Evolutionary conservation across 768 basidiomycete genomes (phyloP), one percentile per base, ranked within the genome.

Genomic region (Dentipellis sp.): DNA sequence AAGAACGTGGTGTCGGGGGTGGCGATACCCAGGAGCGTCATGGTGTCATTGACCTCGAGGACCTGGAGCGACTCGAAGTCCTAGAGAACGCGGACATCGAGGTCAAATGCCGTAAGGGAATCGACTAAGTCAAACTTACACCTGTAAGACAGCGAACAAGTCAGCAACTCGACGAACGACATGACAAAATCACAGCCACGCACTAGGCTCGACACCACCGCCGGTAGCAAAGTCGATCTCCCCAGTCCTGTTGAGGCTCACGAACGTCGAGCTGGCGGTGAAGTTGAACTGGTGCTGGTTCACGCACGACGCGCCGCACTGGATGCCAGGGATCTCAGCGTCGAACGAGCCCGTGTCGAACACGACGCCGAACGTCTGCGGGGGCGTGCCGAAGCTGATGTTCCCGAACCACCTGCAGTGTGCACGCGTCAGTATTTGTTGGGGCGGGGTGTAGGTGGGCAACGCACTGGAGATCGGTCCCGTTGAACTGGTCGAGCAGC

Each of bases 191-290:
- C 29, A 29, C 29, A 29, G 29, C 29, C 29, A 29, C 29, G 29
- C 29, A 6, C 81, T 78, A 16, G 80, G 79, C 62, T 80, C 78
- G 6, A 82, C 79, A 22, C 78, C 78, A 47, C 63, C 64, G 51
- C 80, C 80, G 1, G 81, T 81, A 16, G 71, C 68, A 64, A 83
- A 82, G n/a, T 74, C 73, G 56, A 81, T 76, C 22, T 72, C 74
- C 55, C 62, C 69, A 1, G 70, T 73, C 19, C 64, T 65, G 38
- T 73, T 72, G 10, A 69, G 71, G 59, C 76, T 75, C 35, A 77
- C 70, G 58, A 77, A 83, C 1, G 80, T 80, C 12, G 76, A 76
- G 57, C 79, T 80, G 63, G 72, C 71, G 1, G 71, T 68, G 0
- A 74, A 64, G 62, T 81, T 71, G 60, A 81, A 82, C 57, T 76